phyloP scores from a whole-genome alignment of 1,284 basidiomycete genomes.

The Ceratobasidium sp. region DNA sequence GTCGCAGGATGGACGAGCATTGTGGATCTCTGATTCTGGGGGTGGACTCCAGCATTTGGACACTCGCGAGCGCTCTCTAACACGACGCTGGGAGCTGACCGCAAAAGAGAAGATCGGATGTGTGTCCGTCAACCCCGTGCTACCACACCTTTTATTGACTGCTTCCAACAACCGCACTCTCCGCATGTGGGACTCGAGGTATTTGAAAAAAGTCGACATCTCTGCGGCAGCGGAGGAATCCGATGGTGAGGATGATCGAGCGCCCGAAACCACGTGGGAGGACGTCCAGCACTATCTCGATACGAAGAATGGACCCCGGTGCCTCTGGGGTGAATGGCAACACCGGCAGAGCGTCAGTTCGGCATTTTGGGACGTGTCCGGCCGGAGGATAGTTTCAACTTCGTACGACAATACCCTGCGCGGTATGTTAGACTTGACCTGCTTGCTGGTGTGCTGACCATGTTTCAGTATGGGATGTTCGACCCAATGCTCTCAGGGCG shows the following conservation, averaged over 20 bases:
- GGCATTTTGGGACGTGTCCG: slow-evolving; percentile 84
- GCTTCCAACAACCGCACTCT: slow-evolving; percentile 77
- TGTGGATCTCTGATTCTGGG: slow-evolving; percentile 81
- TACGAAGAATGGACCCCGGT: slow-evolving; percentile 67
- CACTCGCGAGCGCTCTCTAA: slow-evolving; percentile 68
- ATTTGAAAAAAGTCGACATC: slow-evolving; percentile 58
- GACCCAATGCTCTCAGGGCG: slow-evolving; percentile 38
- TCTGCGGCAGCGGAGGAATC: slow-evolving; percentile 56
- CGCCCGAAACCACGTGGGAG: slow-evolving; percentile 52
- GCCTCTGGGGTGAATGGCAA: slow-evolving; percentile 71
- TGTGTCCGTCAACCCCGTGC: slow-evolving; percentile 78
- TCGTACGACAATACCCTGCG: slow-evolving; percentile 81
- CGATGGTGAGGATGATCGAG: slow-evolving; percentile 57
- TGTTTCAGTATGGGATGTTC: slow-evolving; percentile 71
- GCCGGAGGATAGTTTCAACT: slow-evolving; percentile 80
- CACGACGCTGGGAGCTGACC: slow-evolving; percentile 73
- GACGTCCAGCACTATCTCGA: slow-evolving; percentile 36
- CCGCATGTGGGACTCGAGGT: slow-evolving; percentile 83
- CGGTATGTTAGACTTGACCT: slow-evolving; percentile 62
- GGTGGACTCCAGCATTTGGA: slow-evolving; percentile 81
- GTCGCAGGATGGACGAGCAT: slow-evolving; percentile 73
- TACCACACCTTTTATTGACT: slow-evolving; percentile 75
- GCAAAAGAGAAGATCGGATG: slow-evolving; percentile 77
- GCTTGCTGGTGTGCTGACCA: neutral
- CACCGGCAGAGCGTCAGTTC: slow-evolving; percentile 83